Percentiles rank a stretch among this genome's conserved stretches.
Conservation (phyloP, 768 basidiomycete genomes). For the Termitomyces sp. region DNA sequence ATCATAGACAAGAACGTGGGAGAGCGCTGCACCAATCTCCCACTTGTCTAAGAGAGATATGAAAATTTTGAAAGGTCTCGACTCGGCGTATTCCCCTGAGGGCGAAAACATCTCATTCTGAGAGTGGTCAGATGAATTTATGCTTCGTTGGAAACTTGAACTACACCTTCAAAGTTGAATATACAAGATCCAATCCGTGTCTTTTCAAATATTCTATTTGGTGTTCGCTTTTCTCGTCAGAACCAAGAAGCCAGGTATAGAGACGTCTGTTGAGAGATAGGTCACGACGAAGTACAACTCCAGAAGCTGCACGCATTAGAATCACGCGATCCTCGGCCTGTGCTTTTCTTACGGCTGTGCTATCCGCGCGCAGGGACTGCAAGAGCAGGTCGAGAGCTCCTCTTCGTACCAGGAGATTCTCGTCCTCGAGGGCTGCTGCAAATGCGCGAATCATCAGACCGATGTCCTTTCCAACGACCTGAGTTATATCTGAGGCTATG, state of each 20-base stretch:
- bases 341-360: conserved; percentile 61
- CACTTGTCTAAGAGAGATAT: conserved; percentile 94
- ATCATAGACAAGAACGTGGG: conserved; percentile 74
- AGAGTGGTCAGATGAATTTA: not conserved
- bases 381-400: conserved; percentile 80
- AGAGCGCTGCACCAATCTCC: conserved; percentile 85
- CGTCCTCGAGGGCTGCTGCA: conserved; percentile 86
- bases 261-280: conserved; percentile 88
- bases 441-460: conserved; percentile 95
- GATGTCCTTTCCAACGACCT: conserved; percentile 77
- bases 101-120: conserved; percentile 76
- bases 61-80: conserved; percentile 92
- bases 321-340: conserved; percentile 70
- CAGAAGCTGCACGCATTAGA: conserved; percentile 79
- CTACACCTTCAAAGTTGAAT: conserved; percentile 59
- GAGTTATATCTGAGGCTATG: conserved; percentile 46
- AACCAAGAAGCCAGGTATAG: conserved; percentile 88
- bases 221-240: conserved; percentile 68
- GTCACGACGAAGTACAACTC: conserved; percentile 89
- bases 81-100: conserved; percentile 67
- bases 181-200: conserved; percentile 69
- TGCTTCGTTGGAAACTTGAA: not conserved
- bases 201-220: conserved; percentile 68
- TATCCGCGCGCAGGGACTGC: conserved; percentile 70
- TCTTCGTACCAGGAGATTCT: conserved; percentile 85